phyloP scores from a whole-genome alignment of 805 yeast genomes.

The Ogataea corticis region DNA sequence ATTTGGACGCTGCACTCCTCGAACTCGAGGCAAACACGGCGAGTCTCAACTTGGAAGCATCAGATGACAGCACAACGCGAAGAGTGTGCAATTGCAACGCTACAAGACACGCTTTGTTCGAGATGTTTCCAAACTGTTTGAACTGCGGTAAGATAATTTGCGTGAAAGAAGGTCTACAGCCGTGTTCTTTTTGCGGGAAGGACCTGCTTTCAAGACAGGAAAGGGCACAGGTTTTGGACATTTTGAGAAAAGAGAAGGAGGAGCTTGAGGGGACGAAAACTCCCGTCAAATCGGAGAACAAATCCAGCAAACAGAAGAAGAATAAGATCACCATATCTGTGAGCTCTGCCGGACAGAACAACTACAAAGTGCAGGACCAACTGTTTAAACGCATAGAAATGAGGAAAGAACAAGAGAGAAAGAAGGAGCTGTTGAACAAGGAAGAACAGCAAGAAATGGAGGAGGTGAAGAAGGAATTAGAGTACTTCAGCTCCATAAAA shows the following conservation, averaged over 20 bases:
- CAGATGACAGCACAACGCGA: conserved; percentile 13
- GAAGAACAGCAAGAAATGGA: conserved; percentile 40
- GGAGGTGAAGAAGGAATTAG: conserved; percentile 45
- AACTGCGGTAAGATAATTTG: conserved; percentile 95
- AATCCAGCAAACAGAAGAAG: conserved; percentile 32
- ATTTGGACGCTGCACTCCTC: conserved; percentile 48
- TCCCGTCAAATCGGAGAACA: conserved; percentile 14
- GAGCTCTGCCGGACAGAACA: conserved; percentile 60
- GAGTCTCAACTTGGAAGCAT: conserved; percentile 3
- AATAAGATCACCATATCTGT: conserved; percentile 57
- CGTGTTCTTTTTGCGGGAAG: conserved; percentile 80
- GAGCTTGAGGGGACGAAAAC: conserved; percentile 36
- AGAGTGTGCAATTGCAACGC: conserved; percentile 79
- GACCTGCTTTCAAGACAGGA: conserved; percentile 68
- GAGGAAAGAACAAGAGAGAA: conserved; percentile 38
- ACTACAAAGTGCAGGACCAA: conserved; percentile 68
- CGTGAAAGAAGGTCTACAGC: conserved; percentile 83
- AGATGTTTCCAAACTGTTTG: conserved; percentile 89
- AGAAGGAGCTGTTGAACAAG: conserved; percentile 35
- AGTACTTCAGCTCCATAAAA: conserved; percentile 41
- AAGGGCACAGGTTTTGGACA: conserved; percentile 51
- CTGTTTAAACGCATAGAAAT: conserved; percentile 61
- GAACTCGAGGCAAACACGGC: conserved; percentile 41
- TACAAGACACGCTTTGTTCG: conserved; percentile 81
- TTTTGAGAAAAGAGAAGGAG: conserved; percentile 55